Percentiles rank a stretch among this genome's conserved stretches.
phyloP scores from a whole-genome alignment of 768 basidiomycete genomes.

The Saitozyma sp. region DNA sequence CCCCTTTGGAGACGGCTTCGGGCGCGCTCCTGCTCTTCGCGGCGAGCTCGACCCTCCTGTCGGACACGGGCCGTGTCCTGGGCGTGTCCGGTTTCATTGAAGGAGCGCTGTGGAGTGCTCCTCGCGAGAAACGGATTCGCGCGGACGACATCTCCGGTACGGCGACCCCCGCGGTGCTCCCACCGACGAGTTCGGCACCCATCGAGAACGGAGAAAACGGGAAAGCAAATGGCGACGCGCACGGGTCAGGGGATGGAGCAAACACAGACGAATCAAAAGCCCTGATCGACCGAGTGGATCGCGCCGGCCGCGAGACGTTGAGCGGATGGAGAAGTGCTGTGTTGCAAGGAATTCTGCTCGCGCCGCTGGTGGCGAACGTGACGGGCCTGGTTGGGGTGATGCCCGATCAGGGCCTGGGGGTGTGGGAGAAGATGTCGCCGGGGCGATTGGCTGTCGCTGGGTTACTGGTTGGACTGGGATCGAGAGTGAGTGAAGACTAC shows the following conservation, averaged over 20 bases:
- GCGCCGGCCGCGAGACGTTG: neutral
- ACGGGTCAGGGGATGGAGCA: neutral
- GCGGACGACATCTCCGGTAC: no score
- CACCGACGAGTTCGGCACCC: no score
- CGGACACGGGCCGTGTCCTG: slow-evolving; percentile 46
- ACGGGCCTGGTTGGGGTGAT: slow-evolving; percentile 11
- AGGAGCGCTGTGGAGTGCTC: slow-evolving; percentile 23
- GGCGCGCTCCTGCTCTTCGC: slow-evolving; percentile 50
- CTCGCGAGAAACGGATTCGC: neutral
- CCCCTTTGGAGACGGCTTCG: slow-evolving; percentile 45
- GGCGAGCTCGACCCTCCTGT: slow-evolving; percentile 45
- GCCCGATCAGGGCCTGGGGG: slow-evolving; percentile 13
- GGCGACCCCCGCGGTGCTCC: no score
- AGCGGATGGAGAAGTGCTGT: slow-evolving; percentile 33
- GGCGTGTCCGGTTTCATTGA: slow-evolving; percentile 51
- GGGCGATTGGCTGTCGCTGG: slow-evolving; percentile 37
- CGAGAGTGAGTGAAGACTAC: slow-evolving; percentile 40
- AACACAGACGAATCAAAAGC: neutral
- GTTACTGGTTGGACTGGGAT: slow-evolving; percentile 49
- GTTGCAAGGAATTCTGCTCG: slow-evolving; percentile 27
- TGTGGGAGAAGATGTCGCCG: slow-evolving; percentile 10
- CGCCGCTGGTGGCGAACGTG: slow-evolving; percentile 16
- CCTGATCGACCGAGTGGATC: neutral
- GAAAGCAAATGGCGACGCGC: neutral
- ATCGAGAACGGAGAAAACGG: no score